Conservation (phyloP, 495 filamentous ascomycete species). For the Oleoguttula mirabilis region DNA sequence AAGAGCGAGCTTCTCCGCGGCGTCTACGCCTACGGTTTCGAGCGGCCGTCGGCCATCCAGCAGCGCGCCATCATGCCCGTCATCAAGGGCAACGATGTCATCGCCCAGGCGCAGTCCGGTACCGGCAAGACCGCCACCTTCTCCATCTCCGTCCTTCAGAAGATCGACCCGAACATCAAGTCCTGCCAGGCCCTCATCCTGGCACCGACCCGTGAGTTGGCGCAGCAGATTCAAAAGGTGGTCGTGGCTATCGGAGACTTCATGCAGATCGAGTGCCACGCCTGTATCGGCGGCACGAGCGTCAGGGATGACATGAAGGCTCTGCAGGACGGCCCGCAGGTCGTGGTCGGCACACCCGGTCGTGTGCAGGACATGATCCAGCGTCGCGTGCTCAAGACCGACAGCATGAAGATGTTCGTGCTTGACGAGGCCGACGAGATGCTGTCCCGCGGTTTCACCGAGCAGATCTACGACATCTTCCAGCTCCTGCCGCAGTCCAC, state of each 20-base stretch:
- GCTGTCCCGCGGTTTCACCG: conserved; percentile 95
- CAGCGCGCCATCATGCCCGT: conserved; percentile 99
- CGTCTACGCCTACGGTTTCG: conserved; percentile 99
- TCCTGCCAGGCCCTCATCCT: conserved; percentile 90
- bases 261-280: conserved; percentile 98
- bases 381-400: conserved; percentile 83
- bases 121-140: conserved; percentile 99
- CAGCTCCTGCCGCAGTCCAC: conserved; percentile 93
- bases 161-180: conserved; percentile 87
- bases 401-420: conserved; percentile 97
- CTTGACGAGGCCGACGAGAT: conserved; percentile 99
- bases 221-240: conserved; percentile 98
- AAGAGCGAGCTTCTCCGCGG: conserved; percentile 95
- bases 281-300: conserved; percentile 96
- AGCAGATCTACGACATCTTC: conserved; percentile 99
- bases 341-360: conserved; percentile 92
- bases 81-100: conserved; percentile 98
- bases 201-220: conserved; percentile 92
- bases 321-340: conserved; percentile 88
- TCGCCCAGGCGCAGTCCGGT: conserved; percentile 97
- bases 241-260: conserved; percentile 97
- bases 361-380: conserved; percentile 99
- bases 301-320: conserved; percentile 96
- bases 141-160: conserved; percentile 96
- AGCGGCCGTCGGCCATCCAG: conserved; percentile 98